Base-by-base conservation (phyloP, 495 filamentous ascomycete genomes). In the Coniosporium apollinis region DNA sequence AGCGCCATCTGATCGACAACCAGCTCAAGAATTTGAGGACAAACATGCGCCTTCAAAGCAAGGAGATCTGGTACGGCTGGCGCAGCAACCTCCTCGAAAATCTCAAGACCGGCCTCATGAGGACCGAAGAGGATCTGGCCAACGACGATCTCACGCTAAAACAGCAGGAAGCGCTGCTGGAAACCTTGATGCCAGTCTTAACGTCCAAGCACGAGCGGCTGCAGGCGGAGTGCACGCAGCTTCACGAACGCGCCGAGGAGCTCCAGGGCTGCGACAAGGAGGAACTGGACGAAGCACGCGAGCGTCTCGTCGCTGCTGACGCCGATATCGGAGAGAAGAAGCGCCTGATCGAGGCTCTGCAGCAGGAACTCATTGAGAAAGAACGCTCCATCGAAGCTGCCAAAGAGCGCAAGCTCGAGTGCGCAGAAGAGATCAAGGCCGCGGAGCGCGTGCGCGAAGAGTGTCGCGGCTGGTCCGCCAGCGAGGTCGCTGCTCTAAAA, bases 41-140 rank as follows among this genome's bases (percentile, higher is more conserved):
- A 0, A 76, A 94, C 51, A 80, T 91, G 2, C 64, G 91, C 26
- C 63, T 91, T 4, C 66, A 82, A 9, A 94, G 86, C 59, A 93
- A 93, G 51, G 82, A 73, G 24, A 86, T 83, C 55, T 97, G 91
- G 91, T 96, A 97, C 51, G 77, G 85, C 49, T 97, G 91, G 91
- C 80, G 91, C 21, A 84, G 80, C 72, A 82, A 83, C 45, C 70
- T 94, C 18, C 73, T 94, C 9, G 75, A 80, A 16, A 83, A 81
- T 4, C 64, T 96, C 14, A 80, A 76, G 48, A 73, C 82, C 41
- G 82, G 78, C 1, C 67, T 97, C 1, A 50, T 78, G 22, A 74
- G 71, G 24, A 84, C 82, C 28, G 61, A 66, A 0, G 69, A 79
- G 28, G 81, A 77, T 22, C 78, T 96, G 76, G 66, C 72, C 25